Conservation (phyloP, 1,284 basidiomycete species). For the Microbotryum intermedium region DNA sequence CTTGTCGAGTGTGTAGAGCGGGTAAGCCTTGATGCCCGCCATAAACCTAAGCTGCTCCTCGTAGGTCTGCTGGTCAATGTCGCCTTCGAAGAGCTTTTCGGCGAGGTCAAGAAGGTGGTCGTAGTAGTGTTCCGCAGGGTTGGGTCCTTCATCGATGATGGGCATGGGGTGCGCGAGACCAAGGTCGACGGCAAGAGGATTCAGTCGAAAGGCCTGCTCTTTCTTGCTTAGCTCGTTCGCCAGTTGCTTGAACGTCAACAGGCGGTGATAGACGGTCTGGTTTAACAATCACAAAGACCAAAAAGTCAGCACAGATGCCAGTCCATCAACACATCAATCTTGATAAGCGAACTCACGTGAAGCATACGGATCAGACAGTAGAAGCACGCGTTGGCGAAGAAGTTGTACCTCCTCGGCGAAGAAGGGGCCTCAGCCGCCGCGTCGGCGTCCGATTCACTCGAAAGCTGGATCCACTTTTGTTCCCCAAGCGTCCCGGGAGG, state of each 20-base stretch:
- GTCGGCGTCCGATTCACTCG: conserved; percentile 8
- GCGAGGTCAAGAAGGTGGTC: conserved; percentile 79
- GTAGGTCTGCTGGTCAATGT: conserved; percentile 81
- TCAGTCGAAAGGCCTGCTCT: conserved; percentile 42
- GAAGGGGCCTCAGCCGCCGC: conserved; percentile 11
- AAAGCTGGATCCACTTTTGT: conserved; percentile 23
- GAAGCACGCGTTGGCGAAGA: conserved; percentile 87
- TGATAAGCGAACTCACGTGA: conserved; percentile 53
- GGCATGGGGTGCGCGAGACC: conserved; percentile 30
- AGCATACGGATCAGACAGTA: conserved; percentile 81
- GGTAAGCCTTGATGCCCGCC: conserved; percentile 81
- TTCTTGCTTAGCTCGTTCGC: conserved; percentile 45
- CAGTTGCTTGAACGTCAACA: conserved; percentile 66
- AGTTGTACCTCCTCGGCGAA: conserved; percentile 40
- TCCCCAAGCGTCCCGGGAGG: conserved; percentile 6
- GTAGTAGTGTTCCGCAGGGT: conserved; percentile 63
- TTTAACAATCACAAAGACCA: not conserved
- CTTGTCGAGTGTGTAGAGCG: conserved; percentile 40
- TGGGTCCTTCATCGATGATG: conserved; percentile 38
- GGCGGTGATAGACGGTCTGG: conserved; percentile 76
- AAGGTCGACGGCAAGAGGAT: conserved; percentile 50
- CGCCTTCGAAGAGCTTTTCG: conserved; percentile 86
- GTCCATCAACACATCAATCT: not conserved
- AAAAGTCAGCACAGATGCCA: conserved; percentile 9
- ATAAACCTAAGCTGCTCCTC: conserved; percentile 97